phyloP scores from a whole-genome alignment of 1,284 basidiomycete species.

The Coriolopsis trogii region DNA sequence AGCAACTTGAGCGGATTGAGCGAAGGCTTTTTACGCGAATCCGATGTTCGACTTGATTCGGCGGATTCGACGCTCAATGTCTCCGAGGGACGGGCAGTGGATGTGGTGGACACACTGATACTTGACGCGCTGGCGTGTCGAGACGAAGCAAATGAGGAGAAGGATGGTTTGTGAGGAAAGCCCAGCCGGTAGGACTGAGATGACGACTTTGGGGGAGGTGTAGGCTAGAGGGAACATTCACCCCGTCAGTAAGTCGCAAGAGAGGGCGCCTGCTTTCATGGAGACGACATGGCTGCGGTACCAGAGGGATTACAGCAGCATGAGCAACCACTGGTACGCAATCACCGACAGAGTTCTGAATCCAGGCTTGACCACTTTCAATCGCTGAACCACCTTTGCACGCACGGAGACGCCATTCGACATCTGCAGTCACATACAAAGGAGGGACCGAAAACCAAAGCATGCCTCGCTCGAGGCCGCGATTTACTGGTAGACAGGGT shows the following conservation, averaged over 20 bases:
- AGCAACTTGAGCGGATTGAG: constrained; percentile 32
- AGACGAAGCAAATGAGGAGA: constrained; percentile 26
- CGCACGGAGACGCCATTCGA: no score
- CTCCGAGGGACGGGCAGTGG: constrained; percentile 27
- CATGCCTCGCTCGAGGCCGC: no score
- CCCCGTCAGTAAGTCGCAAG: not conserved
- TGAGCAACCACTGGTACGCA: no score
- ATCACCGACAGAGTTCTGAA: no score
- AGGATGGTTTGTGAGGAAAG: constrained; percentile 28
- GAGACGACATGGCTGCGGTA: no score
- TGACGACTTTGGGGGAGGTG: constrained; percentile 29
- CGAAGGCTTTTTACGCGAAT: constrained; percentile 27
- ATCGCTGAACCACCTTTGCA: no score
- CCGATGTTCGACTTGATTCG: constrained; percentile 21
- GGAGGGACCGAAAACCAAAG: no score
- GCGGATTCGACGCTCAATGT: constrained; percentile 25
- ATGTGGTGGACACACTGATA: constrained; percentile 22
- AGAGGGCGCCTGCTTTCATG: no score
- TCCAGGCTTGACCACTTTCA: no score
- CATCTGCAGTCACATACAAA: no score
- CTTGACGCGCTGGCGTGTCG: constrained; percentile 29
- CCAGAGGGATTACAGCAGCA: no score
- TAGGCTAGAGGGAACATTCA: constrained; percentile 24
- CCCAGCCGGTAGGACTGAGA: constrained; percentile 24
- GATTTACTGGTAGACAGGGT: no score